These are phyloP conservation scores for Fusarium tjaetaba DNA, from an alignment of 2,329 filamentous ascomycete species.

Conservation along the genomic window DNA sequence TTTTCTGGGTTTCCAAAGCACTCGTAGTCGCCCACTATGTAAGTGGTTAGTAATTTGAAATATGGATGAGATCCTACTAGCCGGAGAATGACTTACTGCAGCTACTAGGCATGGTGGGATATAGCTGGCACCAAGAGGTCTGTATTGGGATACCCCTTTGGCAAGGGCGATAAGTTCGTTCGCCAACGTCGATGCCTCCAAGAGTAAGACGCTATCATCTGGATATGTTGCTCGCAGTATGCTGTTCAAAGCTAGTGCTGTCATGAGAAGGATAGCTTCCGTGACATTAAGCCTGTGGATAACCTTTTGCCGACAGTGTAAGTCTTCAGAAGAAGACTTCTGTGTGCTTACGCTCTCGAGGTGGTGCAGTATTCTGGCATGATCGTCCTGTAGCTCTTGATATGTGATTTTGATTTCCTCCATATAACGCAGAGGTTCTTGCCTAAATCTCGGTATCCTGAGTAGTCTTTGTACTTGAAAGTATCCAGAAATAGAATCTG, in stretches of 20 bases:
- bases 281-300: not conserved
- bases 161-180: not conserved
- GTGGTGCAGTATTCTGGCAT: not conserved
- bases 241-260: not conserved
- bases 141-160: not conserved
- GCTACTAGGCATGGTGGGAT: not conserved
- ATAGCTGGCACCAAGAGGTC: slow-evolving; percentile 5
- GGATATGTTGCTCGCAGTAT: not conserved
- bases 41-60: accelerated
- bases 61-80: accelerated
- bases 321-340: not conserved
- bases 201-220: not conserved
- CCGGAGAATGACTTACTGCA: not conserved
- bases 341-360: not conserved
- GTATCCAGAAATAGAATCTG: not conserved
- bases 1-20: not conserved
- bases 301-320: not conserved
- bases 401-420: not conserved
- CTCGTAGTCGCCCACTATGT: not conserved
- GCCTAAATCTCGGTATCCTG: not conserved
- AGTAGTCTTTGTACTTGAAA: not conserved
- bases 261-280: not conserved
- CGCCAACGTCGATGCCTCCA: not conserved
- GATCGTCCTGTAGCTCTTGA: not conserved
- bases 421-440: not conserved